Evolutionary conservation across 306 rosid genomes (phyloP), one percentile per base, ranked within the genome.

Genomic region (Bauhinia variegata): DNA sequence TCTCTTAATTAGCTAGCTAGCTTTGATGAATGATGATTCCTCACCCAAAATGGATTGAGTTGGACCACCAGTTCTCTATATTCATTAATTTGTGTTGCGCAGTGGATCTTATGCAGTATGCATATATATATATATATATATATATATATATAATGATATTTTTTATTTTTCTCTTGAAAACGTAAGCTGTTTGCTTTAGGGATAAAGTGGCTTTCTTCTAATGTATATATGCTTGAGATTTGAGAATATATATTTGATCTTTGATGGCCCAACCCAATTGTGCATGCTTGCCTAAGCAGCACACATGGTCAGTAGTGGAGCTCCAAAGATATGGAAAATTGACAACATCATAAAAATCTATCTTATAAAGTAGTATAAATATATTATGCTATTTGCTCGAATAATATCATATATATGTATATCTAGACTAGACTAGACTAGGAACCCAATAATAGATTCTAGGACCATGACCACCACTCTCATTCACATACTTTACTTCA

Each of bases 251-350:
- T n/a, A n/a, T n/a, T n/a, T n/a, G n/a, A n/a, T n/a, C n/a, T 36
- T 36, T 36, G 41, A 36, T 23, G 2, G 28, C 28, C 28, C 28
- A 23, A 23, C n/a, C n/a, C n/a, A n/a, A n/a, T n/a, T n/a, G 28
- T 23, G 28, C 28, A 23, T 36, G 41, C 31, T 70, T 58, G 59
- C 59, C 58, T 70, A 37, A 60, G 51, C 60, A 36, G n/a, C 41
- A 52, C 6, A 36, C 6, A 34, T 34, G 38, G 38, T 8, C 19
- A 34, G 6, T 36, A 53, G 57, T 72, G 65, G 63, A n/a, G 4
- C 41, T 60, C 63, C 46, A 71, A 38, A 60, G 16, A 15, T 34
- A 38, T 14, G 36, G 16, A 15, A 2, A 13, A 30, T 66, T 74
- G 43, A 47, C 18, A 34, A 18, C 44, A 57, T 57, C 44, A n/a